Conservation (phyloP, 2,329 filamentous ascomycete genomes). For the Colletotrichum scovillei region DNA sequence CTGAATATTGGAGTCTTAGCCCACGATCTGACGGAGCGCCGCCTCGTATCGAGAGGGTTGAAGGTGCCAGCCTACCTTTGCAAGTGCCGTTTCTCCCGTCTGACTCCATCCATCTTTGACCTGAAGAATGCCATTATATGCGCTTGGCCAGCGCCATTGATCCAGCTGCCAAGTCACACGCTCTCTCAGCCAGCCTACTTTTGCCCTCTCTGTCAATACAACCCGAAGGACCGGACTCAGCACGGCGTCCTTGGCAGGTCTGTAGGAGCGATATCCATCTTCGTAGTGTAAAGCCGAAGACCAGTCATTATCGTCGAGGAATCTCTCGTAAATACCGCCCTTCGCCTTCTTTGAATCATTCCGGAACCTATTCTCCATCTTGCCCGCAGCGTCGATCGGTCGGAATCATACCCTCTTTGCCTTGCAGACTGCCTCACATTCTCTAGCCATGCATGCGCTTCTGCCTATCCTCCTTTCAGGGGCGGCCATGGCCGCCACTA, state of each 20-base stretch:
- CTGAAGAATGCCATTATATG: constrained; percentile 11
- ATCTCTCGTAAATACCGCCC: constrained; percentile 31
- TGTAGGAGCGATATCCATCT: neutral
- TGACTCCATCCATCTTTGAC: constrained; percentile 1
- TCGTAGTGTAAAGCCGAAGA: neutral
- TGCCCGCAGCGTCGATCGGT: constrained; percentile 28
- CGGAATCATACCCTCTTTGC: constrained; percentile 29
- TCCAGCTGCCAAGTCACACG: constrained; percentile 21
- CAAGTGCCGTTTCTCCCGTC: constrained; percentile 20
- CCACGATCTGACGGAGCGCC: neutral
- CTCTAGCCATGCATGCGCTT: constrained; percentile 29
- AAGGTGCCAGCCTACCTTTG: neutral
- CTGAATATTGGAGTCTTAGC: constrained; percentile 5
- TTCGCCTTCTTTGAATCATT: neutral
- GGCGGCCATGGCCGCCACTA: constrained; percentile 29
- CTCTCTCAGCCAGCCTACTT: neutral
- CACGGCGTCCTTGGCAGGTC: constrained; percentile 19
- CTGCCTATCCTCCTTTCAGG: constrained; percentile 30
- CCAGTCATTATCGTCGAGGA: neutral
- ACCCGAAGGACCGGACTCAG: constrained; percentile 3
- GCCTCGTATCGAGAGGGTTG: constrained; percentile 23
- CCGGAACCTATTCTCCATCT: constrained; percentile 4
- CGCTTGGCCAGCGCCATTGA: constrained; percentile 19
- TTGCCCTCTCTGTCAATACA: neutral
- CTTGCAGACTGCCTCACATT: constrained; percentile 5